These are phyloP conservation scores for Yamadazyma trypodendri DNA, from an alignment of 1,139 yeast species.

Conservation along the genomic window DNA sequence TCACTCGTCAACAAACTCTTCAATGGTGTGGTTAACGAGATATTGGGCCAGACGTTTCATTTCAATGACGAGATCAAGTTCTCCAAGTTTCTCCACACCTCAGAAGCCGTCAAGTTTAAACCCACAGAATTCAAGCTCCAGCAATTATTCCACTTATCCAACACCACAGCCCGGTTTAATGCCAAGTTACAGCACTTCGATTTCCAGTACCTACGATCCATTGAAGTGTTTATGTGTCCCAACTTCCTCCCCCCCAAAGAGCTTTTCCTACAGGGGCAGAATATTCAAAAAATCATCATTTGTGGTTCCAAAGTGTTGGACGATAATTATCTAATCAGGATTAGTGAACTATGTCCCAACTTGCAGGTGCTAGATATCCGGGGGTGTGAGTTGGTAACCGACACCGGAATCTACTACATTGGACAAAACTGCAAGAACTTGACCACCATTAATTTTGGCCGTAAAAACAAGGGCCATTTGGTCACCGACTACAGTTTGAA, in stretches of 20 bases:
- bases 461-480: conserved; percentile 66
- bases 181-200: conserved; percentile 25
- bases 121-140: conserved; percentile 37
- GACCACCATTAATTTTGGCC: conserved; percentile 67
- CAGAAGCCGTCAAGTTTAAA: conserved; percentile 13
- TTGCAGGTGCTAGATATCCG: conserved; percentile 71
- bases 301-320: conserved; percentile 74
- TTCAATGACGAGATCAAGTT: conserved; percentile 54
- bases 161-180: conserved; percentile 26
- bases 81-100: conserved; percentile 33
- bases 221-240: conserved; percentile 86
- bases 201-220: conserved; percentile 54
- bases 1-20: conserved; percentile 68
- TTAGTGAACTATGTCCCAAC: conserved; percentile 57
- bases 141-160: conserved; percentile 31
- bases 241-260: conserved; percentile 54
- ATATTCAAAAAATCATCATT: conserved; percentile 58
- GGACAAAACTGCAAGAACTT: conserved; percentile 60
- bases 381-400: conserved; percentile 80
- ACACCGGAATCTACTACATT: conserved; percentile 67
- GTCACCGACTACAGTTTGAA: conserved; percentile 72
- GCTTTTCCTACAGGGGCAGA: conserved; percentile 36
- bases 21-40: conserved; percentile 52
- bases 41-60: conserved; percentile 54
- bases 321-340: conserved; percentile 54